Evolutionary conservation across 177 flowering plant genomes (phyloP).

Genomic region (Vitis hybrid): DNA sequence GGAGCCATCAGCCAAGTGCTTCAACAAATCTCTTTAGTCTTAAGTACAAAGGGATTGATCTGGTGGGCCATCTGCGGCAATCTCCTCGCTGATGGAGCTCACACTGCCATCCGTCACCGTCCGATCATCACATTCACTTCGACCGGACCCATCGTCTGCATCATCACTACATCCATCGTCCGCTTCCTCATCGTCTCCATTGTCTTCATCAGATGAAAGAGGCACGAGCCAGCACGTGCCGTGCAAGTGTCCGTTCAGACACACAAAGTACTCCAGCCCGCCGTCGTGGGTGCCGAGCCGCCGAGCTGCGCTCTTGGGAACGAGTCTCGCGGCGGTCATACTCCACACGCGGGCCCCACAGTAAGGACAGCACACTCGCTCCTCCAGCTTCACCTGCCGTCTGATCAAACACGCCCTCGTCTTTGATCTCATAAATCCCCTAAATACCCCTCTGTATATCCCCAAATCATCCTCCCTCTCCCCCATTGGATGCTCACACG

Average conservation of each 20-base stretch:
- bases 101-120: conserved; percentile 6
- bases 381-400: conserved; percentile 50
- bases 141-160: conserved; percentile 9
- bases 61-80: neutral
- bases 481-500: conserved; percentile 69
- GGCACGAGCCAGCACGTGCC: conserved; percentile 80
- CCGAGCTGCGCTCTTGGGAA: conserved; percentile 68
- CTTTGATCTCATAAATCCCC: conserved; percentile 55
- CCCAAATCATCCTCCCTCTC: conserved; percentile 58
- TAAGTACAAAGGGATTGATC: neutral
- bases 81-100: conserved; percentile 8
- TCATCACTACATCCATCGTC: conserved; percentile 5
- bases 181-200: conserved; percentile 14
- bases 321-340: conserved; percentile 70
- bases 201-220: conserved; percentile 55
- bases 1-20: too few species aligned
- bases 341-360: conserved; percentile 90
- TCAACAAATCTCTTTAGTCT: too few species aligned
- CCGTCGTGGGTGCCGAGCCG: conserved; percentile 75
- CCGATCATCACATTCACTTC: conserved; percentile 7
- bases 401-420: conserved; percentile 59
- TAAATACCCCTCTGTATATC: conserved; percentile 73
- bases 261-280: conserved; percentile 74
- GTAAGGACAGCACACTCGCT: conserved; percentile 63
- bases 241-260: conserved; percentile 83